phyloP scores from a whole-genome alignment of 23 red algal species.

The Porphyridium purpureum region DNA sequence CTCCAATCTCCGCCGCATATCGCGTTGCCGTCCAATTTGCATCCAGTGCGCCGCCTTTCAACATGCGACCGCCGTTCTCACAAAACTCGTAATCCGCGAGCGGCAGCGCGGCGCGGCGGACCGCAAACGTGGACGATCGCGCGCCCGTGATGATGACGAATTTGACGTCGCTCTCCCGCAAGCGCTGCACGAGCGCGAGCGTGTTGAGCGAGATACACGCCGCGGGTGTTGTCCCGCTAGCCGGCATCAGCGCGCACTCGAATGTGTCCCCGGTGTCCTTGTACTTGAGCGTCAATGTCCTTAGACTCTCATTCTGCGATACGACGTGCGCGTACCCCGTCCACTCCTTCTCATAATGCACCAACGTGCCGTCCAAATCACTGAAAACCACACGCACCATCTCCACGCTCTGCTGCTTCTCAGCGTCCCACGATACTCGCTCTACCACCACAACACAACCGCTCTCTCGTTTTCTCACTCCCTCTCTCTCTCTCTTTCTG shows the following conservation, averaged over 20 bases:
- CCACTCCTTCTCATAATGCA: slow-evolving; percentile 73
- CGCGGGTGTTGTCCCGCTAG: slow-evolving; percentile 24
- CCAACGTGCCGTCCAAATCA: slow-evolving; percentile 85
- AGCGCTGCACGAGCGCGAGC: slow-evolving; percentile 17
- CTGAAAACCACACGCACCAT: slow-evolving; percentile 42
- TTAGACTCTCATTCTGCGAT: slow-evolving; percentile 3
- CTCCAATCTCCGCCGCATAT: slow-evolving; percentile 20
- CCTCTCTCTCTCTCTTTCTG: too few species aligned
- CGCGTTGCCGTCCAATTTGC: slow-evolving; percentile 19
- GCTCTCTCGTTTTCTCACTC: too few species aligned
- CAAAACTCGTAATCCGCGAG: slow-evolving; percentile 62
- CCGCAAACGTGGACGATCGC: slow-evolving; percentile 53
- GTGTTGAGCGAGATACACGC: slow-evolving; percentile 42
- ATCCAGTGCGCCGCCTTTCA: slow-evolving; percentile 13
- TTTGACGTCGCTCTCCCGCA: slow-evolving; percentile 33
- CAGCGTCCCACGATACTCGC: not conserved
- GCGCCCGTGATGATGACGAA: slow-evolving; percentile 92
- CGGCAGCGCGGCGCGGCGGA: slow-evolving; percentile 33
- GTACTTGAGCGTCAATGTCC: slow-evolving; percentile 31
- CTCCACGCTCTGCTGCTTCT: not conserved
- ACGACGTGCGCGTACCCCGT: slow-evolving; percentile 11
- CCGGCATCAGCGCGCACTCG: slow-evolving; percentile 26
- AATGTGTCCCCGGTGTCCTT: slow-evolving; percentile 13
- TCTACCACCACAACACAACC: too few species aligned
- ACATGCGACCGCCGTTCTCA: slow-evolving; percentile 75